Base-by-base conservation (phyloP, 345 rosid species). In the Excoecaria cochinchinensis region DNA sequence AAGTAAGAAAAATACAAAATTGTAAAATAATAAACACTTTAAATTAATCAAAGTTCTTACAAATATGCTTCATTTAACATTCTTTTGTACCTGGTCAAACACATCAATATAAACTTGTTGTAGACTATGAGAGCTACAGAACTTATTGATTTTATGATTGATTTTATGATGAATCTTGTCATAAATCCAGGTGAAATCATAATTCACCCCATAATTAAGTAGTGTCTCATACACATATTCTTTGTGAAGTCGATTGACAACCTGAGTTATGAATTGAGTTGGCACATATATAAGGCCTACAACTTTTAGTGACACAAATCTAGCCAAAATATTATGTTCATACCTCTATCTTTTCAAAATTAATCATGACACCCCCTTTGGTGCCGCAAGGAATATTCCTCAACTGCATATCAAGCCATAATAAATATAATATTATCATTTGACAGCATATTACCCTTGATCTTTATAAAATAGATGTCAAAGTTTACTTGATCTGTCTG, bases 131-230 rank as follows among this genome's bases (percentile, higher is more conserved):
- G 97, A 91, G 87, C 97, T 92, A 83, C 97, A 92, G 84, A 92
- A 92, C 85, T n/a, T n/a, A n/a, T n/a, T n/a, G 92, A 97, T n/a
- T n/a, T n/a, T n/a, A n/a, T n/a, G n/a, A 85, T 95, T 95, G 88
- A 95, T 95, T 88, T 95, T 97, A 78, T 95, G 99, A 76, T 94
- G 98, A 79, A 92, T 94, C 89, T 92, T 94, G 89, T 94, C 97
- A 70, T 94, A 94, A 74, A 95, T 92, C 99, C 97, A 95, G 5
- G 94, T 95, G 83, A 92, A 75, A 73, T 95, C 99, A 57, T 95
- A 95, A 39, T 89, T 73, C 76, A 95, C 92, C 8, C 95, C 99
- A 75, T 92, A 95, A 81, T 92, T 90, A 46, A 87, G 85, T 81
- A 95, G 81, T 31, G 94, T 95, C 17, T 92, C 97, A 22, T 84